These are phyloP conservation scores for Rhinocladiella mackenziei DNA, from an alignment of 2,329 filamentous ascomycete species.

Conservation along the genomic window DNA sequence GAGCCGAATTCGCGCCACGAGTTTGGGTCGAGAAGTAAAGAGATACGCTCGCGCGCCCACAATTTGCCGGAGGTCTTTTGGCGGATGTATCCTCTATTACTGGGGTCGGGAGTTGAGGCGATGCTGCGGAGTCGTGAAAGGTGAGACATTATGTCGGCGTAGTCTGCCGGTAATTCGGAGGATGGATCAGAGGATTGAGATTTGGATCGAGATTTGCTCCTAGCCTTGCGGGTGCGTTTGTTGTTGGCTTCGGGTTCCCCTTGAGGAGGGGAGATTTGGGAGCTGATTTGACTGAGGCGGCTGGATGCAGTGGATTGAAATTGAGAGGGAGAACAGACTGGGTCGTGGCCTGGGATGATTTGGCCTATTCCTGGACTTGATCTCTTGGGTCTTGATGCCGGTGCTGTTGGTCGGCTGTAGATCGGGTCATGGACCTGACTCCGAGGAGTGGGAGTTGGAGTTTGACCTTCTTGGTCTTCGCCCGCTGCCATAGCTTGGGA, in stretches of 20 bases:
- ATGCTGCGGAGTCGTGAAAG: constrained; percentile 50
- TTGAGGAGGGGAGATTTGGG: constrained; percentile 37
- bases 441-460: too few species aligned
- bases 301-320: constrained; percentile 2
- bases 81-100: constrained; percentile 55
- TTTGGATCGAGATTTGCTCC: constrained; percentile 23
- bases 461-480: too few species aligned
- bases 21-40: constrained; percentile 52
- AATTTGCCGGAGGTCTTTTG: constrained; percentile 63
- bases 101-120: constrained; percentile 53
- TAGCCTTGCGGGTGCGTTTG: constrained; percentile 28
- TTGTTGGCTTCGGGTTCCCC: constrained; percentile 31
- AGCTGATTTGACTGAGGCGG: constrained; percentile 48
- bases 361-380: too few species aligned
- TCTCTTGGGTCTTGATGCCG: too few species aligned
- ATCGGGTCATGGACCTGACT: too few species aligned
- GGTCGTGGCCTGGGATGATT: constrained; percentile 7
- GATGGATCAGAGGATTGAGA: constrained; percentile 4
- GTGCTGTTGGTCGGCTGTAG: too few species aligned
- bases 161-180: constrained; percentile 52
- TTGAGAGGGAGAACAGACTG: constrained; percentile 14
- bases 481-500: too few species aligned
- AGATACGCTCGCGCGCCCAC: constrained; percentile 60
- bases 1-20: constrained; percentile 59
- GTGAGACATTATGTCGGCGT: constrained; percentile 59